These are phyloP conservation scores for Cyberlindnera subsufficiens DNA, from an alignment of 805 yeast genomes.

Conservation along the genomic window DNA sequence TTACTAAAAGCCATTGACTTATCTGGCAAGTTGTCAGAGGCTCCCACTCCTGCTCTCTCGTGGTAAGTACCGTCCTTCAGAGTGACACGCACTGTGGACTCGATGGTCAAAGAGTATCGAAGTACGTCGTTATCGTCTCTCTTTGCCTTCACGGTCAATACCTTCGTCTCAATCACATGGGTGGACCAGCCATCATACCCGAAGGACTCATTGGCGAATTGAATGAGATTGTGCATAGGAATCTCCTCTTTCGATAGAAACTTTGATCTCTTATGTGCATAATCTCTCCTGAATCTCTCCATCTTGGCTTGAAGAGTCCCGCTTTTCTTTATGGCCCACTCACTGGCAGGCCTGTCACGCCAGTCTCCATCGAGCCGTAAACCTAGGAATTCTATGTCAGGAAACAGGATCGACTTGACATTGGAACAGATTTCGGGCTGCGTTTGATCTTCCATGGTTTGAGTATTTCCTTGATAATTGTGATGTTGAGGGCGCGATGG, in stretches of 20 bases:
- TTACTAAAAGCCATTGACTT: constrained; percentile 73
- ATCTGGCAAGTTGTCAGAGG: constrained; percentile 52
- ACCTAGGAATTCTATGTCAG: constrained; percentile 22
- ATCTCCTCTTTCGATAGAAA: constrained; percentile 12
- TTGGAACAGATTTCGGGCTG: too few relatives aligned
- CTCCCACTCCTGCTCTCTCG: constrained; percentile 74
- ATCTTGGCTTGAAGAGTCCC: constrained; percentile 44
- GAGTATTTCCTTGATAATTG: background rate
- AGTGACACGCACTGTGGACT: constrained; percentile 55
- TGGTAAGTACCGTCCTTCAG: constrained; percentile 78
- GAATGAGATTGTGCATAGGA: constrained; percentile 30
- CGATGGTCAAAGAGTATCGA: constrained; percentile 24
- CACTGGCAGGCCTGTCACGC: constrained; percentile 32
- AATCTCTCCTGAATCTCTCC: constrained; percentile 24
- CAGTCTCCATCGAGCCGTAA: constrained; percentile 26
- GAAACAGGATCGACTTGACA: constrained; percentile 5
- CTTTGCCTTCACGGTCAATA: constrained; percentile 11
- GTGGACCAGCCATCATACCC: constrained; percentile 57
- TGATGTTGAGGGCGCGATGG: too few relatives aligned
- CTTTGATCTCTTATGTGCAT: constrained; percentile 5
- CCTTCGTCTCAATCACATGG: constrained; percentile 27
- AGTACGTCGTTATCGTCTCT: constrained; percentile 5
- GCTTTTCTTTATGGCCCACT: constrained; percentile 42
- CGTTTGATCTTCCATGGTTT: background rate
- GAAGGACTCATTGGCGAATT: constrained; percentile 44